Percentiles rank a stretch among this genome's conserved stretches.
Evolutionary conservation across 2,329 filamentous ascomycete species (phyloP).

Genomic region (Apiospora marii): DNA sequence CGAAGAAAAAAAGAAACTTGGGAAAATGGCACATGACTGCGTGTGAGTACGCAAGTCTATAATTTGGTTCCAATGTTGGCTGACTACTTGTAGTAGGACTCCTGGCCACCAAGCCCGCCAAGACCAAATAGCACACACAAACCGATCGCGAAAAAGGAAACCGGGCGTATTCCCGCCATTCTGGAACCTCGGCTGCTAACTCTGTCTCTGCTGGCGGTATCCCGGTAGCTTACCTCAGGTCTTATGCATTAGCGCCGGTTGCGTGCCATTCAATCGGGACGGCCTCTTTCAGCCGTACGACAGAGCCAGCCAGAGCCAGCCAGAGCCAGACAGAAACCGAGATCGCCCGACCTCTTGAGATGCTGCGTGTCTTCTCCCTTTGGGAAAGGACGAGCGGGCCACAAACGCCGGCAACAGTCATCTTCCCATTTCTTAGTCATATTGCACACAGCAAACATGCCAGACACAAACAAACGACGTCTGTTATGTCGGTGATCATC

Average conservation of each 20-base stretch:
- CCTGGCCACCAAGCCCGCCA: neutral
- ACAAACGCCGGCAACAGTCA: neutral
- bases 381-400: neutral
- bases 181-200: conserved; percentile 7
- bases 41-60: too few relatives aligned
- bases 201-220: neutral
- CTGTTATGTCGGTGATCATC: neutral
- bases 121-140: neutral
- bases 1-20: too few relatives aligned
- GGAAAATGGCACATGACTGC: neutral
- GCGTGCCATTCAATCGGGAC: conserved; percentile 22
- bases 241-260: conserved; percentile 20
- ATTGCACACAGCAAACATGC: neutral
- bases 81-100: neutral
- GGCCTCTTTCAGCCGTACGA: conserved; percentile 8
- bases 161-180: neutral
- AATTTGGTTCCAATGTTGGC: neutral
- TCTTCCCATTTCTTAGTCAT: neutral
- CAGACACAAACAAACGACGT: neutral
- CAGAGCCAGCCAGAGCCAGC: neutral
- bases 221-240: conserved; percentile 9
- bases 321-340: neutral
- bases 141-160: neutral
- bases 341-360: neutral
- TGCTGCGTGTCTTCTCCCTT: conserved; percentile 2